Base-by-base conservation (phyloP, 345 rosid species). In the Sisymbrium altissimum region DNA sequence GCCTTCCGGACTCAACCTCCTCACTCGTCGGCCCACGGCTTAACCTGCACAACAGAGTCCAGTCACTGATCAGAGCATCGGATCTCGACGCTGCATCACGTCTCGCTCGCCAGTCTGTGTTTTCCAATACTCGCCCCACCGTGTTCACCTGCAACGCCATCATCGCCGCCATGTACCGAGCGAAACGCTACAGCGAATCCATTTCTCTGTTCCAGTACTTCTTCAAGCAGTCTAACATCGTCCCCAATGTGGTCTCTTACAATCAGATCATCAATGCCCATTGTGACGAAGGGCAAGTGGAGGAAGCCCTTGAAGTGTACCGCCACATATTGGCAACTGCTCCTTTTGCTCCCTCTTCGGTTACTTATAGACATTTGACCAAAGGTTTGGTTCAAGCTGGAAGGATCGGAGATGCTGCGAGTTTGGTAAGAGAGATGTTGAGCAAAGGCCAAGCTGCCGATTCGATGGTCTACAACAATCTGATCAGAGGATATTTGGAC, bases 121-220 rank as follows among this genome's bases (percentile, higher is more conserved):
- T 80, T 77, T 85, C 96, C 56, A 78, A 67, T 14, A 84, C 85
- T 8, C 87, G 97, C 32, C 96, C 97, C 68, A 95, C 97, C 5
- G 98, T 95, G n/a, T 95, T 95, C 88, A 95, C 98, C 10, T 95
- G 98, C 76, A 95, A 92, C 60, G 99, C 99, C 11, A 87, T 95
- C 67, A 86, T 92, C 30, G 99, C 98, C 0, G 96, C 97, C 15
- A 92, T 90, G 98, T 89, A 95, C 72, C 84, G 99, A 32, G 85
- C 90, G 41, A 87, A 89, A 79, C 84, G 99, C 74, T 90, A 81
- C 64, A 46, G 77, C n/a, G 98, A 92, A 1, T 91, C 98, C 13
- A 80, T 92, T 40, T 87, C 91, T 46, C 84, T 95, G 14, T 92
- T 95, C 14, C 78, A 89, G 2, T 92, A 75, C 69, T 95, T 95